Evolutionary conservation across 2,329 filamentous ascomycete species (phyloP), one percentile per base, ranked within the genome.

Genomic region (Beauveria sp.): DNA sequence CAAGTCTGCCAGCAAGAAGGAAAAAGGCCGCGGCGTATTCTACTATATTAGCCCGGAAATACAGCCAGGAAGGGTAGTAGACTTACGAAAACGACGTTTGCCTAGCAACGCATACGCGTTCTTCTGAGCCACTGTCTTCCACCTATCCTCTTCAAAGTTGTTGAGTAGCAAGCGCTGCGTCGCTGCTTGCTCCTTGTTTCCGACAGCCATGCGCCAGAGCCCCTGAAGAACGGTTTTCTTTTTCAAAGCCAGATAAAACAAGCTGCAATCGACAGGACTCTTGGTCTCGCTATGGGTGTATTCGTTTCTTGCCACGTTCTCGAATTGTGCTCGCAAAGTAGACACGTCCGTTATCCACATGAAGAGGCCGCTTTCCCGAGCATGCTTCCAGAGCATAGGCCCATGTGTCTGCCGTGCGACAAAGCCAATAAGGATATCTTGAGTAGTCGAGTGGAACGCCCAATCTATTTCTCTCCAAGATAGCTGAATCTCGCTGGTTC

Each of bases 21-120:
- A 99, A 99, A 76, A 98, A 99, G 0, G 95, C 90, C 1, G 93
- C 95, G 3, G 95, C 93, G 70, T 99, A 99, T 74, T 91, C 91
- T 91, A 60, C 58, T 22, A 1, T 79, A 65, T 71, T 46, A 75
- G 70, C 56, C 50, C 45, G 30, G 30, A 8, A 12, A 43, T 14
- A 40, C 12, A n/a, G 22, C 14, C 9, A 7, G 3, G 10, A 22
- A 8, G n/a, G 24, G 34, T 45, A 20, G 3, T 40, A 45, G 14
- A 70, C 81, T 70, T 74, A 91, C 89, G 85, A 72, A 97, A 97
- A 55, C 95, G 83, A 50, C 91, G 84, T 74, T 92, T 96, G 66
- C 93, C 95, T 70, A 99, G 87, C 60, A 99, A 75, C 3, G 95
- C 93, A 74, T 97, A 99, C 0, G 95, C 95, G 72, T 99, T 99